These are phyloP conservation scores for Ustilago bromivora DNA, from an alignment of 1,284 basidiomycete species.

Conservation along the genomic window DNA sequence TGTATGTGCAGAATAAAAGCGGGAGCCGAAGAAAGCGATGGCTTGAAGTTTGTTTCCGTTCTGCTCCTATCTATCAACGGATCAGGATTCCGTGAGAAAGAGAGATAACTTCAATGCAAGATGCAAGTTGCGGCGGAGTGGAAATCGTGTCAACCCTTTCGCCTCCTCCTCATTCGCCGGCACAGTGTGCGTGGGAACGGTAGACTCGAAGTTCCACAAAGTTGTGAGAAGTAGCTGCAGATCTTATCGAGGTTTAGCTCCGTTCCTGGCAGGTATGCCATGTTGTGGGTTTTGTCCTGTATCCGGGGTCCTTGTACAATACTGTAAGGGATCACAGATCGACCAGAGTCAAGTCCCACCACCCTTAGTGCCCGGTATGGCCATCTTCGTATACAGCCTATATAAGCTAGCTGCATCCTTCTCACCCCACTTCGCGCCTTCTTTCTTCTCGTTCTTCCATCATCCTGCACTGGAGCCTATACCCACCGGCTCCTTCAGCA, in stretches of 20 bases:
- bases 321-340: background rate
- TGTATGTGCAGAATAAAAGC: background rate
- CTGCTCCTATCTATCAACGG: conserved; percentile 23
- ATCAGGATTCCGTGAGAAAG: background rate
- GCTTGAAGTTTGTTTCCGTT: conserved; percentile 2
- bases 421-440: background rate
- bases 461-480: background rate
- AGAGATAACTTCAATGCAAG: background rate
- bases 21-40: background rate
- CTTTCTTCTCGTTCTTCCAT: background rate
- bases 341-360: background rate
- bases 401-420: conserved; percentile 6
- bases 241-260: conserved; percentile 4
- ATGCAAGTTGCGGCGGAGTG: conserved; percentile 15
- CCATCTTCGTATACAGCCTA: conserved; percentile 5
- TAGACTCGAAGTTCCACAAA: background rate
- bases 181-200: background rate
- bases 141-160: background rate
- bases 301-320: background rate
- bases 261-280: background rate
- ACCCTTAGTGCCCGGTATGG: background rate
- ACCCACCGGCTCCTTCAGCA: background rate
- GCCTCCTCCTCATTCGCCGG: background rate
- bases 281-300: background rate
- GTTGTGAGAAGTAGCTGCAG: background rate